Conservation (phyloP, 352 stramenopile genomes). For the Globisporangium solare region DNA sequence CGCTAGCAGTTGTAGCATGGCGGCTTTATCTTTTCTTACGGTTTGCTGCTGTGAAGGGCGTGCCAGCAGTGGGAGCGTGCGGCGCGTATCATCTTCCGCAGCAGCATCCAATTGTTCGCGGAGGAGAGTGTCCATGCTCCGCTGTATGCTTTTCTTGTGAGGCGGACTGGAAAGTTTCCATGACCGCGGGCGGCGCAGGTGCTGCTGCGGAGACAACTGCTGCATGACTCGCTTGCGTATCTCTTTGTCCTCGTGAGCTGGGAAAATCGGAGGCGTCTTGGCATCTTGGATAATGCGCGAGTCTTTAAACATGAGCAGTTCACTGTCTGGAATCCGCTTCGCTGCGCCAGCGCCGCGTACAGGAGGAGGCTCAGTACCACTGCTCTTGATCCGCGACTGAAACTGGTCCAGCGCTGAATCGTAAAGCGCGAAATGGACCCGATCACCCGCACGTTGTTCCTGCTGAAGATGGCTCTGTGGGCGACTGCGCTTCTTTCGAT, state of each 20-base stretch:
- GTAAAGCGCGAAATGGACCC: background rate
- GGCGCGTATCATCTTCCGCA: background rate
- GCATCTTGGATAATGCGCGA: slow-evolving; percentile 6
- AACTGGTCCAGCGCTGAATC: background rate
- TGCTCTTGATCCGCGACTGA: background rate
- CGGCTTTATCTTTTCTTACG: slow-evolving; percentile 25
- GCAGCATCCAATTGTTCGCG: background rate
- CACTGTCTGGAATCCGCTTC: background rate
- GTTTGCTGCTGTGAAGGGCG: slow-evolving; percentile 9
- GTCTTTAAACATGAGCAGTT: slow-evolving; percentile 2
- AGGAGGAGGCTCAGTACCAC: background rate
- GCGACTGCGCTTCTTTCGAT: background rate
- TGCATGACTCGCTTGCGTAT: background rate
- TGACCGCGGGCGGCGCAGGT: background rate
- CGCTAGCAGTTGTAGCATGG: slow-evolving; percentile 36
- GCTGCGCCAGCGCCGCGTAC: background rate
- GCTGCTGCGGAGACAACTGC: background rate
- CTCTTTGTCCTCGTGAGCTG: background rate
- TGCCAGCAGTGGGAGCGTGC: slow-evolving; percentile 29
- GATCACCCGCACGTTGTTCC: background rate
- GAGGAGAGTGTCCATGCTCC: background rate
- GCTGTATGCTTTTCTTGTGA: slow-evolving; percentile 1
- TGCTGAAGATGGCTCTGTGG: background rate
- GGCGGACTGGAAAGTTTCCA: slow-evolving; percentile 6
- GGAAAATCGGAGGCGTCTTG: slow-evolving; percentile 12